Percentiles rank a stretch among this genome's conserved stretches.
Conservation (phyloP, 768 basidiomycete species). For the Podaxis sp. region DNA sequence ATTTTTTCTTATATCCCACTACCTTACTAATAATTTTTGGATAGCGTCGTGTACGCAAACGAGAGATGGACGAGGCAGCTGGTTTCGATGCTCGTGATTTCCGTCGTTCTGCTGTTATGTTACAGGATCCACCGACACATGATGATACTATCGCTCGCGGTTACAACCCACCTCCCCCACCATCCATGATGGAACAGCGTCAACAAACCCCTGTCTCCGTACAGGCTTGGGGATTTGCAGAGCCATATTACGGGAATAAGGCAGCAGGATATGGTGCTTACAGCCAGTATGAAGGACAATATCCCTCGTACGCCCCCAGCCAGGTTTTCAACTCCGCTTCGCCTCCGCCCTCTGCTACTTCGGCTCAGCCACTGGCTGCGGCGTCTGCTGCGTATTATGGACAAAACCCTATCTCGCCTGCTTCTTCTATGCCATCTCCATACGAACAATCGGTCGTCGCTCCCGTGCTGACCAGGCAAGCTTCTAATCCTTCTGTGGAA, state of each 20-base stretch:
- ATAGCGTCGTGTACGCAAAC: slow-evolving; percentile 41
- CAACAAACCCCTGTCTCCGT: slow-evolving; percentile 30
- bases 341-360: slow-evolving; percentile 25
- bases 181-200: slow-evolving; percentile 59
- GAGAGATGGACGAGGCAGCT: slow-evolving; percentile 28
- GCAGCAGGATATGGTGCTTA: slow-evolving; percentile 16
- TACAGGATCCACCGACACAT: slow-evolving; percentile 47
- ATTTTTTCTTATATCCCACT: background rate
- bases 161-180: slow-evolving; percentile 54
- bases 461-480: slow-evolving; percentile 16
- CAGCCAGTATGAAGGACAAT: slow-evolving; percentile 13
- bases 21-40: slow-evolving; percentile 6
- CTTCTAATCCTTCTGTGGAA: slow-evolving; percentile 15
- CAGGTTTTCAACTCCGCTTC: slow-evolving; percentile 25
- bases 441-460: slow-evolving; percentile 14
- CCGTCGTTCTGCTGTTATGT: slow-evolving; percentile 59
- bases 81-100: slow-evolving; percentile 54
- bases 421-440: slow-evolving; percentile 13
- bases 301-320: slow-evolving; percentile 30
- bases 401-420: slow-evolving; percentile 13
- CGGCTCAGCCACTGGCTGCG: slow-evolving; percentile 19
- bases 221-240: slow-evolving; percentile 27
- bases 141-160: slow-evolving; percentile 35
- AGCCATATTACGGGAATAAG: slow-evolving; percentile 14
- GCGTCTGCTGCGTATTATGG: slow-evolving; percentile 22